Conservation (phyloP, 129 eudicot species). For the Deinandra increscens region DNA sequence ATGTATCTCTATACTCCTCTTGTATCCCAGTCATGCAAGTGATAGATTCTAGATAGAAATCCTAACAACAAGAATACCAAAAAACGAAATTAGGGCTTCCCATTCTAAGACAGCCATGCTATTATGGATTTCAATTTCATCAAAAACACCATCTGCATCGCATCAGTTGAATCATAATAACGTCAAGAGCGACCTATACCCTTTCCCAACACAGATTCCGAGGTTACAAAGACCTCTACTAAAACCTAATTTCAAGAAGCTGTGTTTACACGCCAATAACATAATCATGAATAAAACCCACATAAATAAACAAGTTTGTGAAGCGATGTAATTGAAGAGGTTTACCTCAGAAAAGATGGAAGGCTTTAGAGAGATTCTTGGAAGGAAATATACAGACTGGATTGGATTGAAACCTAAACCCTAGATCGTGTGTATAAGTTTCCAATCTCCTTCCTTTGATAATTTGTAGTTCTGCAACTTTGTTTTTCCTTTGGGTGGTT, state of each 20-base stretch:
- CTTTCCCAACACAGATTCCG: constrained; percentile 1
- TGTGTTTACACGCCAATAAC: constrained; percentile 9
- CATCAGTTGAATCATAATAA: too few species aligned
- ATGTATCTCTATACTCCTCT: not conserved
- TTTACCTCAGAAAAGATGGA: constrained; percentile 19
- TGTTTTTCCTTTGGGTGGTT: not conserved
- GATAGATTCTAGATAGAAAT: not conserved
- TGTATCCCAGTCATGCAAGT: not conserved
- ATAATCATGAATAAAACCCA: not conserved
- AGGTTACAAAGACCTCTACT: constrained; percentile 11
- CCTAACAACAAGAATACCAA: constrained; percentile 13
- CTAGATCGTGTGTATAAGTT: constrained; percentile 15
- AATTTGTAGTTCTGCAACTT: not conserved
- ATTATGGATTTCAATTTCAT: constrained; percentile 21
- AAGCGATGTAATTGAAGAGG: constrained; percentile 25
- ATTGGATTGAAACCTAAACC: constrained; percentile 18
- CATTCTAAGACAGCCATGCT: not conserved
- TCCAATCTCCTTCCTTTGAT: not conserved
- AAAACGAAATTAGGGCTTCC: constrained; percentile 24
- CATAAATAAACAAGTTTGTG: not conserved
- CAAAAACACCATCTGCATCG: constrained; percentile 10
- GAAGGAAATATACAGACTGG: not conserved
- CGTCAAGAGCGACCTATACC: not conserved
- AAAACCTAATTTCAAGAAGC: constrained; percentile 27
- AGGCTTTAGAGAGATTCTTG: not conserved